A percentile compares a stretch with the other conserved stretches of the same genome.
Evolutionary conservation across 2,329 filamentous ascomycete genomes (phyloP).

Genomic region (Botrytis squamosa): DNA sequence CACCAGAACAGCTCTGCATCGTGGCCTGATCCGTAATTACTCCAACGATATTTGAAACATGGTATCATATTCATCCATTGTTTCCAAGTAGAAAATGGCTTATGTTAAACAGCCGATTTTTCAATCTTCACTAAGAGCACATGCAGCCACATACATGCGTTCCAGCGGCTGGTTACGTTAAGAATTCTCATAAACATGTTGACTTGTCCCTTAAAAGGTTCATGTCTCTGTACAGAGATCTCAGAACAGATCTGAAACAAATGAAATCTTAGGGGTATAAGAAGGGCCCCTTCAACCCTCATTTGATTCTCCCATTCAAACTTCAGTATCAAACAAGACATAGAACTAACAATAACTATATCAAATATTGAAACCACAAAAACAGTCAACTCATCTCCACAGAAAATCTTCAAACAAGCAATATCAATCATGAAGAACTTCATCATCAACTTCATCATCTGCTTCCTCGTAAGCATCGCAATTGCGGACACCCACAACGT

Average conservation of each 20-base stretch:
- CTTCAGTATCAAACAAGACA: background rate
- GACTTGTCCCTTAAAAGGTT: background rate
- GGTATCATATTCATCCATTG: background rate
- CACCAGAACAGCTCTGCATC: background rate
- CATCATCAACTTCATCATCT: background rate
- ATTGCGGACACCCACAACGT: background rate
- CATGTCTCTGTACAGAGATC: background rate
- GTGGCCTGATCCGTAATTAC: background rate
- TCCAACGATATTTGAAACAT: background rate
- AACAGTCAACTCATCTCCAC: background rate
- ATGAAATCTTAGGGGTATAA: background rate
- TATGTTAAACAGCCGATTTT: background rate
- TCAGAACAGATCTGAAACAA: background rate
- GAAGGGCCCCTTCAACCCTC: accelerated
- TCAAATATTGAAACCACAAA: background rate
- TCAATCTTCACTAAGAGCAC: background rate
- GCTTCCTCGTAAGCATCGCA: background rate
- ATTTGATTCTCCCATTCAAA: no score
- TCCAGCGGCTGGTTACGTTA: no score
- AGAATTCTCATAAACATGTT: background rate
- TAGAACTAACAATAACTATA: background rate
- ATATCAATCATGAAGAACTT: background rate
- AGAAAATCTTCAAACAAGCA: background rate
- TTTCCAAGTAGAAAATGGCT: background rate
- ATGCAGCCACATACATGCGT: background rate